phyloP scores from a whole-genome alignment of 192 early-diverging fungal species.

The Podila epicladia region DNA sequence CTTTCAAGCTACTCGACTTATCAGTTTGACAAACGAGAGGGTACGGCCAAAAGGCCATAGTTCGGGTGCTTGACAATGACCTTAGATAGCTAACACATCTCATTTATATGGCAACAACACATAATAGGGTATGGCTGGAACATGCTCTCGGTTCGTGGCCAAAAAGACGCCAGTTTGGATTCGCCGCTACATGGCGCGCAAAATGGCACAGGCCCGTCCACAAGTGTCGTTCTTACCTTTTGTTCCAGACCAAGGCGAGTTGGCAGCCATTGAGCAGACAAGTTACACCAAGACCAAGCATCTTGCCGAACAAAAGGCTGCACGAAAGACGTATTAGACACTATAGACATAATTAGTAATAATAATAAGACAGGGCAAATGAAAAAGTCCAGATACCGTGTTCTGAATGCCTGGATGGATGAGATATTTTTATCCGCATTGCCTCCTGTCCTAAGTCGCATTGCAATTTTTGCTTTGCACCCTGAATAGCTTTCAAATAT shows the following conservation, averaged over 20 bases:
- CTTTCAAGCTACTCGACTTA: background rate
- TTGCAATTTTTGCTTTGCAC: no score
- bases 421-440: no score
- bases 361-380: background rate
- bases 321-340: background rate
- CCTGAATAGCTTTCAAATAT: no score
- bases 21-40: background rate
- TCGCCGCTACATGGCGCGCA: background rate
- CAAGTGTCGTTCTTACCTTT: background rate
- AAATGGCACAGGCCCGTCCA: background rate
- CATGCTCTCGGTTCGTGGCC: background rate
- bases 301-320: background rate
- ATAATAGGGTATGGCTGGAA: background rate
- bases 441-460: no score
- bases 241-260: background rate
- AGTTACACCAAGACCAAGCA: background rate
- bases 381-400: background rate
- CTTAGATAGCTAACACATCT: no score
- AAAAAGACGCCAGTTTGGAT: background rate
- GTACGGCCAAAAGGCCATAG: background rate
- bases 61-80: no score
- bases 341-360: background rate
- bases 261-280: background rate
- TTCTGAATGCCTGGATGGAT: no score
- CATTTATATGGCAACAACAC: no score